Percentiles rank a stretch among this genome's conserved stretches.
Conservation (phyloP, 306 rosid species). For the Rubus idaeus region DNA sequence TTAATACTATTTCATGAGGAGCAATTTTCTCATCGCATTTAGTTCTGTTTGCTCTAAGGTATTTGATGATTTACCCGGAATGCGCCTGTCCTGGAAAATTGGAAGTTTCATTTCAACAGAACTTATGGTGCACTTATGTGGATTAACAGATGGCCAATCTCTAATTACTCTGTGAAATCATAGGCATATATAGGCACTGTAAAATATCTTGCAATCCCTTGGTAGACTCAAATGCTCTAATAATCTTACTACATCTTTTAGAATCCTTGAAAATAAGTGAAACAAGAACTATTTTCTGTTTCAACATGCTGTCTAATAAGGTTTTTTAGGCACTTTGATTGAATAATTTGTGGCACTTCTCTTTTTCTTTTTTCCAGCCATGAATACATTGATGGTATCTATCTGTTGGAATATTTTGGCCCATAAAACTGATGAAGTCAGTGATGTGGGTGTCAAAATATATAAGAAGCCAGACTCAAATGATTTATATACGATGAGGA, state of each 20-base stretch:
- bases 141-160: background rate
- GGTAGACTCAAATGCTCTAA: background rate
- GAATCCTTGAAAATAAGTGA: background rate
- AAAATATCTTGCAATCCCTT: background rate
- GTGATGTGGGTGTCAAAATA: conserved; percentile 84
- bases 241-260: background rate
- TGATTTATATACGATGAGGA: conserved; percentile 71
- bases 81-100: background rate
- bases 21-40: background rate
- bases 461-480: conserved; percentile 93
- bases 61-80: background rate
- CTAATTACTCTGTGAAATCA: background rate
- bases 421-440: conserved; percentile 79
- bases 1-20: background rate
- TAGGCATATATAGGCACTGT: background rate
- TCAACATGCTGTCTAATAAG: background rate
- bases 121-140: background rate
- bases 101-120: background rate
- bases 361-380: conserved; percentile 57
- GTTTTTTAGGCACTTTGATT: background rate
- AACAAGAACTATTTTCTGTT: background rate
- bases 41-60: background rate
- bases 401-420: conserved; percentile 97
- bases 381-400: conserved; percentile 63
- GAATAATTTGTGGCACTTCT: background rate